Evolutionary conservation across 2,329 filamentous ascomycete genomes (phyloP), one percentile per base, ranked within the genome.

Genomic region (Westerdykella sp.): DNA sequence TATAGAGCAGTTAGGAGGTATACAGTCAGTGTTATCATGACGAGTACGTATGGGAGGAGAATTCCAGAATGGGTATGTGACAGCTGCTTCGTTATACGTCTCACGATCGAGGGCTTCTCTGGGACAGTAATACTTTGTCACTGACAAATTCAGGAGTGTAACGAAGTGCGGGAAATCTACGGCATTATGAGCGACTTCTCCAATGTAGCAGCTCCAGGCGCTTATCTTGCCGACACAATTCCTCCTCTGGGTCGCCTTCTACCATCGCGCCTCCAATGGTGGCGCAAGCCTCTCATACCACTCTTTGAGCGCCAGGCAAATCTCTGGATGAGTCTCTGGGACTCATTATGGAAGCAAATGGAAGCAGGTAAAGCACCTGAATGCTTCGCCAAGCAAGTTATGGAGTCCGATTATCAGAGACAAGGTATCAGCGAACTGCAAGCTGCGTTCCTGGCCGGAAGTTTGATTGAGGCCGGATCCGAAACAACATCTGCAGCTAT

Each of bases 401-500:
- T 65, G 34, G 57, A 62, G 30, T 56, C 44, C 21, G 53, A 56
- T 28, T 64, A 63, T 34, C 81, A 58, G 14, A 55, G 56, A 13
- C 60, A 65, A 39, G 63, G 61, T 4, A 59, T 68, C 35, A 56
- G 44, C 32, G 63, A 67, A 35, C 49, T 65, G 3, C 62, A 67
- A 46, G 61, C 59, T 3, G 62, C 63, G 1, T 67, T 62, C 35
- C 45, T 67, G 4, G 63, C 65, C 0, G 63, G 64, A 6, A 60
- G 54, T 13, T 54, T 66, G 40, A 60, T 69, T 9, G 69, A 71
- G 48, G 69, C 67, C 2, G 69, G 69, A 3, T 65, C 55, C 15
- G 63, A 67, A 39, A 71, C 66, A 0, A 67, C 69, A 2, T 56
- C 64, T 9, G 63, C 60, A 1, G 62, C 60, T 4, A 52, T 69